phyloP scores from a whole-genome alignment of 1,284 basidiomycete species.

The Veloporphyrellus conicus region DNA sequence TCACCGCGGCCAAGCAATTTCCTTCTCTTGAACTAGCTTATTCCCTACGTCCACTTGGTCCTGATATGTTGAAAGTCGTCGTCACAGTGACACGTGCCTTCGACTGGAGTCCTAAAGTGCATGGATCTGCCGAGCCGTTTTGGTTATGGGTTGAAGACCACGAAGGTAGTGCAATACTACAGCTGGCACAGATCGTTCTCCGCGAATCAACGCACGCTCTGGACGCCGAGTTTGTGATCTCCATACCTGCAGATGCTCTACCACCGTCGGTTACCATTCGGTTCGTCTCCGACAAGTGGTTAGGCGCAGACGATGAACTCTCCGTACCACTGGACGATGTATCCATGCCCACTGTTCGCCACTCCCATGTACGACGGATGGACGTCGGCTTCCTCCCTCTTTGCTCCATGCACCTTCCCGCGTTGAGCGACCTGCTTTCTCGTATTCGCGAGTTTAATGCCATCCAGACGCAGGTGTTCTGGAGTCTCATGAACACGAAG shows the following conservation, averaged over 20 bases:
- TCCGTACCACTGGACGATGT: conserved; percentile 64
- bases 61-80: conserved; percentile 78
- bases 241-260: conserved; percentile 56
- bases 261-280: conserved; percentile 67
- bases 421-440: conserved; percentile 43
- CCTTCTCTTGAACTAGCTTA: conserved; percentile 72
- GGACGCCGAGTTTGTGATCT: conserved; percentile 78
- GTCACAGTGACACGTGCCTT: conserved; percentile 69
- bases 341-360: conserved; percentile 70
- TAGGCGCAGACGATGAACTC: conserved; percentile 82
- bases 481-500: conserved; percentile 72
- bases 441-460: conserved; percentile 68
- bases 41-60: conserved; percentile 75
- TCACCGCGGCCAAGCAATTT: conserved; percentile 81
- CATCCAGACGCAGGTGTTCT: conserved; percentile 88
- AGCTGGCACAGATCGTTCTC: conserved; percentile 71
- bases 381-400: conserved; percentile 79
- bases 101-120: conserved; percentile 79
- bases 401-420: conserved; percentile 48
- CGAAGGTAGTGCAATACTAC: conserved; percentile 76
- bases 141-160: conserved; percentile 96
- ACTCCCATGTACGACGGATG: conserved; percentile 65
- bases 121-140: conserved; percentile 82
- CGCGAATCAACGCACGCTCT: conserved; percentile 59
- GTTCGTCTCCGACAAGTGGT: conserved; percentile 89